These are phyloP conservation scores for Arabidopsis suecica DNA, from an alignment of 345 rosid species.

Conservation along the genomic window DNA sequence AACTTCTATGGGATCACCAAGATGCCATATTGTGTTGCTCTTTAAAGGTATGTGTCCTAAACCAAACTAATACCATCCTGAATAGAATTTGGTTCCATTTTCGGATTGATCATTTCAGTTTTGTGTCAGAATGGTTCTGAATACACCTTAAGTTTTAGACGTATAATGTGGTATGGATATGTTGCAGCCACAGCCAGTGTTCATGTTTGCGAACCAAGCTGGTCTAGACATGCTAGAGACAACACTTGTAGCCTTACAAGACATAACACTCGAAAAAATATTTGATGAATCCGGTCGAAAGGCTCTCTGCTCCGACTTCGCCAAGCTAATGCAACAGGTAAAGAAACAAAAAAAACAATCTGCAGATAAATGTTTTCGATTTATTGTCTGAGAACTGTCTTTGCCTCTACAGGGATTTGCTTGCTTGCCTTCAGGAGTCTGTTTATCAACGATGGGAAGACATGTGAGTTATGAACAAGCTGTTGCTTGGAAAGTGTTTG, in stretches of 20 bases:
- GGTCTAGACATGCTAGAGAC: slow-evolving; percentile 99
- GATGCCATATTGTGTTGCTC: slow-evolving; percentile 97
- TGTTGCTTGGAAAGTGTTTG: slow-evolving; percentile 89
- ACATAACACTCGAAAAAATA: slow-evolving; percentile 86
- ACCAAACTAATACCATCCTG: not conserved
- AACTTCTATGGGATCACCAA: slow-evolving; percentile 84
- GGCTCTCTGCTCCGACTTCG: slow-evolving; percentile 73
- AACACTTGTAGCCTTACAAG: slow-evolving; percentile 92
- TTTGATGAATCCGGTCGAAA: slow-evolving; percentile 90
- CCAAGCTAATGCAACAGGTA: slow-evolving; percentile 96
- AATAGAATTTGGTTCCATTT: not conserved
- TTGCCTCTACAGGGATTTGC: slow-evolving; percentile 68
- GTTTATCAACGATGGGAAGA: slow-evolving; percentile 96
- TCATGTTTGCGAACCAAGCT: slow-evolving; percentile 94
- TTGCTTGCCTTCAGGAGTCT: slow-evolving; percentile 81
- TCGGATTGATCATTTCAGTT: not conserved
- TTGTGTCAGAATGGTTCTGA: not conserved
- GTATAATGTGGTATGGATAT: slow-evolving; percentile 18
- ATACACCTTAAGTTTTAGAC: not conserved
- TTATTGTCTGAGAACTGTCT: slow-evolving; percentile 9
- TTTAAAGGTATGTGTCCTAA: slow-evolving; percentile 61
- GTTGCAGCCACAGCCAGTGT: slow-evolving; percentile 80
- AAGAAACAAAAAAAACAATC: not conserved
- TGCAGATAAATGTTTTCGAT: not conserved
- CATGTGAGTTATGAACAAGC: slow-evolving; percentile 91